phyloP scores from a whole-genome alignment of 805 yeast genomes.

The Kuraishia ogatae region DNA sequence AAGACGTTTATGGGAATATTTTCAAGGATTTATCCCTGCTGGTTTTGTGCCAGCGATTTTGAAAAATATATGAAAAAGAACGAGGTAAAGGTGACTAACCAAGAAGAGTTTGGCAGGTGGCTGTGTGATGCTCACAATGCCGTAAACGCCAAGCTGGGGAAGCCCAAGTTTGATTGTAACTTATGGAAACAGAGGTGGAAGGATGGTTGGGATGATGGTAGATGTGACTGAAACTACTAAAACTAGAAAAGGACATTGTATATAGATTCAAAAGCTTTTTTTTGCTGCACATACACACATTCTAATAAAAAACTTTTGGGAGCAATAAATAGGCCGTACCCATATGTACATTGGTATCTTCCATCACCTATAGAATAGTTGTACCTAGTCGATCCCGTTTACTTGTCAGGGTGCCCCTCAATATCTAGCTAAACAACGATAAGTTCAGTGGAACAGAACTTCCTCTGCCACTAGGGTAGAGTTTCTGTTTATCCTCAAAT shows the following conservation, averaged over 20 bases:
- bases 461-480: constrained; percentile 95
- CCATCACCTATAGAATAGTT: too few species aligned
- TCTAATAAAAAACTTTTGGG: constrained; percentile 32
- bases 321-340: constrained; percentile 17
- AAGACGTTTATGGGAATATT: constrained; percentile 59
- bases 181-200: constrained; percentile 93
- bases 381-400: too few species aligned
- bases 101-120: constrained; percentile 84
- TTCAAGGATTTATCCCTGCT: constrained; percentile 83
- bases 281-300: constrained; percentile 21
- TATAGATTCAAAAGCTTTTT: background rate
- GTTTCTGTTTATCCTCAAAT: constrained; percentile 60
- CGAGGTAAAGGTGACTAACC: constrained; percentile 51
- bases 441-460: constrained; percentile 81
- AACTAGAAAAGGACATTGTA: background rate
- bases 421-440: constrained; percentile 13
- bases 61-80: constrained; percentile 42
- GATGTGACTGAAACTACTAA: constrained; percentile 27
- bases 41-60: constrained; percentile 88
- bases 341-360: background rate
- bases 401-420: too few species aligned
- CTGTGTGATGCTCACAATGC: constrained; percentile 91
- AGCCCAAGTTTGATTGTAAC: constrained; percentile 77
- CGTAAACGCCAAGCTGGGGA: constrained; percentile 83
- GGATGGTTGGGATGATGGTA: constrained; percentile 80